phyloP scores from a whole-genome alignment of 108 stramenopile species.

The Cylindrotheca closterium region DNA sequence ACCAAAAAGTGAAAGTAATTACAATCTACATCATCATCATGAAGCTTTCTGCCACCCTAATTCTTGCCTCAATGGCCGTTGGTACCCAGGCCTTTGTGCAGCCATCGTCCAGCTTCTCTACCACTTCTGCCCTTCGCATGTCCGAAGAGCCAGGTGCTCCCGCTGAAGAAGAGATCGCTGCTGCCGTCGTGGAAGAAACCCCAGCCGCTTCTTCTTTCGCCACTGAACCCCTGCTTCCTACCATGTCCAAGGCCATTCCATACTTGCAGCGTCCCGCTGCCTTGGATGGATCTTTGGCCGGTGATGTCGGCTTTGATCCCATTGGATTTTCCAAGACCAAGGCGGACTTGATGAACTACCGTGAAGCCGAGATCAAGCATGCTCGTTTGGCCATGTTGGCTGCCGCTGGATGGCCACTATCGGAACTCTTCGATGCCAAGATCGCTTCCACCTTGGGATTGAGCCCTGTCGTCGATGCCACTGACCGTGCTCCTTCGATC shows the following conservation, averaged over 20 bases:
- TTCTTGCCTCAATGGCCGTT: too few species aligned
- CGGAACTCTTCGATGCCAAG: slow-evolving; percentile 51
- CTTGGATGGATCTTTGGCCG: slow-evolving; percentile 53
- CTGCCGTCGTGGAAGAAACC: too few species aligned
- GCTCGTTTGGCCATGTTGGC: slow-evolving; percentile 55
- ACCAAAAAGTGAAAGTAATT: too few species aligned
- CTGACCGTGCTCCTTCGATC: slow-evolving; percentile 39
- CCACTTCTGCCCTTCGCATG: too few species aligned
- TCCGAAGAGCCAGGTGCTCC: too few species aligned
- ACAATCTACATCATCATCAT: too few species aligned
- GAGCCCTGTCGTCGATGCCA: slow-evolving; percentile 8
- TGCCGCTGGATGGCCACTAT: slow-evolving; percentile 62
- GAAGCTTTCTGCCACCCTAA: too few species aligned
- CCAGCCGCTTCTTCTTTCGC: too few species aligned
- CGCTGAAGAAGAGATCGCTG: too few species aligned
- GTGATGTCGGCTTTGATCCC: slow-evolving; percentile 76
- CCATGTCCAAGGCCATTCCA: slow-evolving; percentile 63
- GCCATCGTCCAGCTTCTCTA: too few species aligned
- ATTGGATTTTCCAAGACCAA: slow-evolving; percentile 49
- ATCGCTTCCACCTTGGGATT: slow-evolving; percentile 35
- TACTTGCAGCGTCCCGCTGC: slow-evolving; percentile 63
- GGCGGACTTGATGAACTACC: slow-evolving; percentile 33
- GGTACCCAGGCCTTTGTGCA: too few species aligned
- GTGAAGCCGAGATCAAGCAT: slow-evolving; percentile 74
- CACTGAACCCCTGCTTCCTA: slow-evolving; percentile 9